These are phyloP conservation scores for Pseudogymnoascus sp. DNA, from an alignment of 2,329 filamentous ascomycete genomes.

Conservation along the genomic window DNA sequence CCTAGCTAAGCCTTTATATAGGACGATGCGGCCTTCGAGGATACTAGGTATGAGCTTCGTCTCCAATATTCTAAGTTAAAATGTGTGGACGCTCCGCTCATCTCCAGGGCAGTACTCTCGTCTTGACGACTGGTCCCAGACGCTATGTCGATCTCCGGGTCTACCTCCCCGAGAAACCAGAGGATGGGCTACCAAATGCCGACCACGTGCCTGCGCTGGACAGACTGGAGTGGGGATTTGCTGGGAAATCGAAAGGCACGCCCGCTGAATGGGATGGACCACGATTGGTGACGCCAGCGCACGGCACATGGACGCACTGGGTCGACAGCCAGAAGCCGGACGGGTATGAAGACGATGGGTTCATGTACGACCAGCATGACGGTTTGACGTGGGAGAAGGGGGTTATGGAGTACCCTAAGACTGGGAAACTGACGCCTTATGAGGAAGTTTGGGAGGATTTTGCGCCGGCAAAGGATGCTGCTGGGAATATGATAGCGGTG, in stretches of 20 bases:
- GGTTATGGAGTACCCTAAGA: conserved; percentile 17
- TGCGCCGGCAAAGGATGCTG: neutral
- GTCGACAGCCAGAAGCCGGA: conserved; percentile 13
- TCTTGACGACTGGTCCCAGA: conserved; percentile 18
- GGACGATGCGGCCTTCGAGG: neutral
- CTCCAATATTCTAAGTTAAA: neutral
- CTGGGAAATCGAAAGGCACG: conserved; percentile 13
- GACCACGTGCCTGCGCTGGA: conserved; percentile 5
- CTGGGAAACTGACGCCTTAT: conserved; percentile 20
- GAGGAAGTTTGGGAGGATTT: conserved; percentile 25
- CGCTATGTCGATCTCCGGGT: conserved; percentile 20
- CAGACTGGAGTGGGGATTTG: conserved; percentile 21
- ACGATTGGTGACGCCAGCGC: conserved; percentile 7
- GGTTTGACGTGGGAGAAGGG: conserved; percentile 22
- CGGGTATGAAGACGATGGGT: conserved; percentile 23
- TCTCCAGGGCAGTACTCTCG: conserved; percentile 14
- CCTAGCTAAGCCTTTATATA: neutral
- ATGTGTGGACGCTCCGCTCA: neutral
- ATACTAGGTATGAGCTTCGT: neutral
- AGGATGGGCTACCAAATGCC: conserved; percentile 11
- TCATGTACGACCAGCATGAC: conserved; percentile 19
- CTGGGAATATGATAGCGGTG: conserved; percentile 11
- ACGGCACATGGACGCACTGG: conserved; percentile 17
- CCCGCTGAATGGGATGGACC: neutral
- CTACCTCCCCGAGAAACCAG: conserved; percentile 10